Percentiles rank a stretch among this genome's conserved stretches.
Evolutionary conservation across 352 stramenopile genomes (phyloP).

Genomic region (Globisporangium camurandrum): DNA sequence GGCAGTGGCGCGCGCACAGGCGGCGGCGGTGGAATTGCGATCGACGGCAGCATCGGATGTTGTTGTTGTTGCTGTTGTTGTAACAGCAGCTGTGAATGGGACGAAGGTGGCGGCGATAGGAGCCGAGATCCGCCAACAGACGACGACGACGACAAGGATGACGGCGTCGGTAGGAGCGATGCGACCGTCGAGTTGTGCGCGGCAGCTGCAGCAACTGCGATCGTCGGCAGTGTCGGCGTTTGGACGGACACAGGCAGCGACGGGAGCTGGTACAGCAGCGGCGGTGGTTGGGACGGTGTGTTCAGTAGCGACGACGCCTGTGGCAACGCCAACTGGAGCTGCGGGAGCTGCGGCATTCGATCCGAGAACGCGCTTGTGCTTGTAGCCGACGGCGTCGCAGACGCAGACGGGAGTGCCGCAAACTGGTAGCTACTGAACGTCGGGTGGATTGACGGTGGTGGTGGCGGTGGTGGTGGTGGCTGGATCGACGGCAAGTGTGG

Average conservation of each 20-base stretch:
- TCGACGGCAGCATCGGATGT: conserved; percentile 31
- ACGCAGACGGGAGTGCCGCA: conserved; percentile 19
- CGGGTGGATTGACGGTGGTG: not conserved
- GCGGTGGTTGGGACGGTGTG: conserved; percentile 18
- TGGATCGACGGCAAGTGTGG: conserved; percentile 15
- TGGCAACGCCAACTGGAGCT: conserved; percentile 43
- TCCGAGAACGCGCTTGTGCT: conserved; percentile 16
- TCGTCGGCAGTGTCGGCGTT: conserved; percentile 14
- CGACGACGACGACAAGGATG: conserved; percentile 7
- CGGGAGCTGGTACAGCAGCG: conserved; percentile 20
- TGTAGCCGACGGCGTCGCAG: conserved; percentile 5
- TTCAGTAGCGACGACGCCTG: conserved; percentile 39
- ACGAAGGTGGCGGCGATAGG: not conserved
- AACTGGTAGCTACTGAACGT: conserved; percentile 25
- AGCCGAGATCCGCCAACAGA: not conserved
- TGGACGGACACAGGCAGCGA: conserved; percentile 5
- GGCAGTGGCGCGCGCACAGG: conserved; percentile 35
- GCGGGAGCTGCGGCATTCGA: conserved; percentile 31
- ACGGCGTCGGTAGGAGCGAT: conserved; percentile 17
- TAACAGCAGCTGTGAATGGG: not conserved
- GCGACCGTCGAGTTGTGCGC: conserved; percentile 17
- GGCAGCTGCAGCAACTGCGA: conserved; percentile 9
- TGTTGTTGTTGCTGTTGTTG: conserved; percentile 6
- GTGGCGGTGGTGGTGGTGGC: conserved; percentile 5
- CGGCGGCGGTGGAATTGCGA: conserved; percentile 45